Conservation (phyloP, 345 rosid genomes). For the Trapa incisa region DNA sequence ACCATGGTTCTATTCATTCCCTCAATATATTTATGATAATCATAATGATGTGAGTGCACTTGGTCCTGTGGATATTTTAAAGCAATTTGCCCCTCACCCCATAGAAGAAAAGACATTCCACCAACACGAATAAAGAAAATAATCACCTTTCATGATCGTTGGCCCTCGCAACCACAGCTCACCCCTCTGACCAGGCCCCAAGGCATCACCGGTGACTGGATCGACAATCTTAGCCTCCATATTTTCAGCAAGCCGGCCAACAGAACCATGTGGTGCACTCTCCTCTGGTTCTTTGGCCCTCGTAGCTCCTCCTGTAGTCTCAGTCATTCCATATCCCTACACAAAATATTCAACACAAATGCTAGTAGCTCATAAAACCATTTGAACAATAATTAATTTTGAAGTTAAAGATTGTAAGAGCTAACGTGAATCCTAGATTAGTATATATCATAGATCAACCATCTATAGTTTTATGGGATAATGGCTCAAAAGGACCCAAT, state of each 20-base stretch:
- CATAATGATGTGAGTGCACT: not conserved
- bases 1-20: not conserved
- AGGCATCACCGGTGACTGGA: slow-evolving; percentile 52
- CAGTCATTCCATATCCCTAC: slow-evolving; percentile 96
- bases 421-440: not conserved
- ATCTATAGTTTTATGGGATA: too few relatives aligned
- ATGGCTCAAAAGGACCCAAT: too few relatives aligned
- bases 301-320: slow-evolving; percentile 53
- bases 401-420: not conserved
- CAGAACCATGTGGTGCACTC: slow-evolving; percentile 37
- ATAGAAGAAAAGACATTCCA: not conserved
- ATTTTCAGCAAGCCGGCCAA: slow-evolving; percentile 53
- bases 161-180: slow-evolving; percentile 89
- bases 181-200: slow-evolving; percentile 68
- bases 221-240: slow-evolving; percentile 79
- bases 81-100: not conserved
- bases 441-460: too few relatives aligned
- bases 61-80: not conserved
- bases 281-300: slow-evolving; percentile 43
- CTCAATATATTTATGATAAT: not conserved
- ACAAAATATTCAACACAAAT: not conserved
- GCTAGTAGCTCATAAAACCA: not conserved
- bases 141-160: slow-evolving; percentile 59
- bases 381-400: not conserved
- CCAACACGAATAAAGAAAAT: not conserved